Conservation (phyloP, 768 basidiomycete genomes). For the Lentinula edodes region DNA sequence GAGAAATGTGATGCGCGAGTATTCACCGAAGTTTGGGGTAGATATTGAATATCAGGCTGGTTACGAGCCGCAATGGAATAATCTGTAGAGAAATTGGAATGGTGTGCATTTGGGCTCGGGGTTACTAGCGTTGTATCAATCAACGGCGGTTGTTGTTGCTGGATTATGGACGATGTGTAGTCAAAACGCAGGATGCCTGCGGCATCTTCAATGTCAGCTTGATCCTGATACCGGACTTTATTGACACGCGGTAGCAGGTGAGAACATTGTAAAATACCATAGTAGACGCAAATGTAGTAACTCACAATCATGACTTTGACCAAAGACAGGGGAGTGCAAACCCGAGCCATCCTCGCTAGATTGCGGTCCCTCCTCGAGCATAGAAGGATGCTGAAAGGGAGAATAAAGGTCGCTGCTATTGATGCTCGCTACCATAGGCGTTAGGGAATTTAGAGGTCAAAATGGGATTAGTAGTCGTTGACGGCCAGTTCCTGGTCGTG, state of each 20-base stretch:
- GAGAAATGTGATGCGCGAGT: slow-evolving; percentile 33
- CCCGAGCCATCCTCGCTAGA: slow-evolving; percentile 76
- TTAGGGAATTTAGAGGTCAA: slow-evolving; percentile 21
- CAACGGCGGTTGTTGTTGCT: slow-evolving; percentile 43
- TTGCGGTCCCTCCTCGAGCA: slow-evolving; percentile 60
- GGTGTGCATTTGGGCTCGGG: slow-evolving; percentile 33
- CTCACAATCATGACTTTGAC: slow-evolving; percentile 49
- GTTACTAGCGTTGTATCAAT: slow-evolving; percentile 40
- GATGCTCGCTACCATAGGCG: slow-evolving; percentile 51
- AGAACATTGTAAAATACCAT: slow-evolving; percentile 30
- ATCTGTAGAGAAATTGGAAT: slow-evolving; percentile 36
- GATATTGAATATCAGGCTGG: slow-evolving; percentile 40
- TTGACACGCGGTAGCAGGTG: slow-evolving; percentile 32
- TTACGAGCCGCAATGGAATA: slow-evolving; percentile 38
- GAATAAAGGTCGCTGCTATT: slow-evolving; percentile 48
- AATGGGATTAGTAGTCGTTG: slow-evolving; percentile 12
- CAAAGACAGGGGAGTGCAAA: slow-evolving; percentile 67
- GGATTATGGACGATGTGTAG: slow-evolving; percentile 37
- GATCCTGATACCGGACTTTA: slow-evolving; percentile 68
- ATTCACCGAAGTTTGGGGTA: slow-evolving; percentile 32
- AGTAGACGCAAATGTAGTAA: slow-evolving; percentile 35
- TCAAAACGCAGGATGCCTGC: slow-evolving; percentile 48
- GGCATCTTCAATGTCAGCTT: slow-evolving; percentile 41
- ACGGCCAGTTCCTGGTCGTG: slow-evolving; percentile 25
- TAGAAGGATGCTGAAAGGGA: slow-evolving; percentile 45